Evolutionary conservation across 257 asterid species (phyloP), one percentile per base, ranked within the genome.

Genomic region (Knoxia roxburghii): DNA sequence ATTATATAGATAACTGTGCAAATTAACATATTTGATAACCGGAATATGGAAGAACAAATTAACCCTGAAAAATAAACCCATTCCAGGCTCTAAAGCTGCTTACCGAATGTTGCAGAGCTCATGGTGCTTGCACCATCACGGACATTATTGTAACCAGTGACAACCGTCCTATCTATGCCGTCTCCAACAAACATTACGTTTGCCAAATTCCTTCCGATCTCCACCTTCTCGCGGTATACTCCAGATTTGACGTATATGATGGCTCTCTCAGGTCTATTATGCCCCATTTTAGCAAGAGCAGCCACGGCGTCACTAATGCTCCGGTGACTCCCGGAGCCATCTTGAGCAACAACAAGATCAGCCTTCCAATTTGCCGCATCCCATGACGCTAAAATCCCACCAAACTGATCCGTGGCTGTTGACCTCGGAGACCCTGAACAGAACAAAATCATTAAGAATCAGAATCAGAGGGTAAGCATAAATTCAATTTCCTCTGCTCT

Each of bases 121-220:
- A 83, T 68, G 24, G 93, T 89, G 74, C 45, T 73, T 20, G 86
- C 72, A 7, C 95, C 95, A 65, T 87, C 93, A 20, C 55, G 78
- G 46, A 87, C 87, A 65, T 79, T 89, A 13, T 33, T 68, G 69
- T 43, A 56, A 29, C 84, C 90, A 29, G 88, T 85, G 41, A 89
- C 80, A 0, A 87, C 35, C 10, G 93, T 89, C 69, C 71, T 78
- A 58, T 82, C 96, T n/a, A 80, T 83, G 57, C 95, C 96, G 23
- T 85, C 95, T n/a, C 95, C 96, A 7, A 87, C 82, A 39, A 89
- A 75, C 95, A 87, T 84, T 7, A 87, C 59, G 56, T 89, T 85
- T 50, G 73, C 68, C 46, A 86, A 41, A 37, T 73, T 75, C 60
- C 80, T 73, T 33, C 70, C 75, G 11, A 89, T 85, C 59, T 85